These are phyloP conservation scores for Durusdinium trenchii DNA, from an alignment of 73 alveolate species.

Conservation along the genomic window DNA sequence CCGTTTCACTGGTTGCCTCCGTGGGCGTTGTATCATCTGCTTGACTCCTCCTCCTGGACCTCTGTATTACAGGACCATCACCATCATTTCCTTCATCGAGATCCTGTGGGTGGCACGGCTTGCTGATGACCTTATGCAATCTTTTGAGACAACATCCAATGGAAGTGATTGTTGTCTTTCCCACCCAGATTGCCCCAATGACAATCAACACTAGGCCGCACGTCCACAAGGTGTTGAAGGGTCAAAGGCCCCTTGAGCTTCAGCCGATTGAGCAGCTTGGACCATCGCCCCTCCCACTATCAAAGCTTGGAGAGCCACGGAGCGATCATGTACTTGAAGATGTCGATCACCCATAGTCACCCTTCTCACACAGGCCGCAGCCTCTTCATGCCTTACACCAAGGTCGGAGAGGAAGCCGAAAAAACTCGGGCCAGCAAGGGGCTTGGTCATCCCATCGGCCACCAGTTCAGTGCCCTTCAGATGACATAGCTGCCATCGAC, in stretches of 20 bases:
- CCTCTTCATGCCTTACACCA: neutral
- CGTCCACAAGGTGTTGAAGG: neutral
- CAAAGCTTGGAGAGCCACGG: neutral
- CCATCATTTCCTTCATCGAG: too few species aligned
- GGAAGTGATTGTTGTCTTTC: neutral
- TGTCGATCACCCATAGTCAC: neutral
- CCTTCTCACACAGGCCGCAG: too few species aligned
- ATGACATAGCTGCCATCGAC: neutral
- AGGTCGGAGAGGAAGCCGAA: neutral
- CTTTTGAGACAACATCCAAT: neutral
- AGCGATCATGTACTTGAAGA: neutral
- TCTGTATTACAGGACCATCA: neutral
- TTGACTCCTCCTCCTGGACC: neutral
- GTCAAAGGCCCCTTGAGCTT: neutral
- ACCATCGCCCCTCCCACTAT: neutral
- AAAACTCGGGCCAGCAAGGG: neutral
- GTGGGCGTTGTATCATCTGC: neutral
- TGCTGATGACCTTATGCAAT: too few species aligned
- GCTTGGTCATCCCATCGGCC: neutral
- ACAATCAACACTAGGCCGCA: neutral
- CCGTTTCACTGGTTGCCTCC: too few species aligned
- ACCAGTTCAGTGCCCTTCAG: neutral
- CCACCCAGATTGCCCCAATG: neutral
- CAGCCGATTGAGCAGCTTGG: neutral
- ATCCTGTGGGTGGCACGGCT: too few species aligned